phyloP scores from a whole-genome alignment of 306 rosid genomes.

The Oemleria cerasiformis region DNA sequence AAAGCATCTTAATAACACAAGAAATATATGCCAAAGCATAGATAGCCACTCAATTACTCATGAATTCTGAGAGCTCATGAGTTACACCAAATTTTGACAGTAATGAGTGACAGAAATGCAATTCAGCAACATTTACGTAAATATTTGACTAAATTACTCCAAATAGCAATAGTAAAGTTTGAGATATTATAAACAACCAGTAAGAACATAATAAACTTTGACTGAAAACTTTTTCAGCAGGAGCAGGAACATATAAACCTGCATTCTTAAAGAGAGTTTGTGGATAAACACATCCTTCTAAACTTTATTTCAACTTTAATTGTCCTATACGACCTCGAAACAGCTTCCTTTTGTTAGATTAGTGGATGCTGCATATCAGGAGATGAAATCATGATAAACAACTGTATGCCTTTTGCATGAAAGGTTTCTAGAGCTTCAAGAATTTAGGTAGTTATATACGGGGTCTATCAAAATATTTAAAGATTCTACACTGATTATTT shows the following conservation, averaged over 20 bases:
- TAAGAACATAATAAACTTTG: background rate
- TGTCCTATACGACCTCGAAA: background rate
- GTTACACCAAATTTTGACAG: background rate
- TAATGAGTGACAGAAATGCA: background rate
- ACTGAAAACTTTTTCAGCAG: background rate
- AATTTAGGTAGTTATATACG: background rate
- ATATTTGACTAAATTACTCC: background rate
- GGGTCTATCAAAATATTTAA: background rate
- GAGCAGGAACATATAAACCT: background rate
- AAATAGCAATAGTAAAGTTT: background rate
- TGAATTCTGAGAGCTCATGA: background rate
- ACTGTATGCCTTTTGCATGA: background rate
- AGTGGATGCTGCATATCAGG: background rate
- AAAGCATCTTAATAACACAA: background rate
- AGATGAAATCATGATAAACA: background rate
- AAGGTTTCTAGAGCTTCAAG: background rate
- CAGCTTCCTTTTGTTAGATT: constrained; percentile 1
- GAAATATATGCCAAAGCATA: background rate
- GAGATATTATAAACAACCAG: background rate
- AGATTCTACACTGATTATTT: background rate
- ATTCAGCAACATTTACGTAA: background rate
- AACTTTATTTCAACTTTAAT: background rate
- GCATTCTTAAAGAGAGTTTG: background rate
- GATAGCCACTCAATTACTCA: background rate
- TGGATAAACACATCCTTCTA: background rate